Percentiles rank a stretch among this genome's conserved stretches.
These are phyloP conservation scores for Xerocomellus chrysenteron DNA, from an alignment of 768 basidiomycete species.

Conservation along the genomic window DNA sequence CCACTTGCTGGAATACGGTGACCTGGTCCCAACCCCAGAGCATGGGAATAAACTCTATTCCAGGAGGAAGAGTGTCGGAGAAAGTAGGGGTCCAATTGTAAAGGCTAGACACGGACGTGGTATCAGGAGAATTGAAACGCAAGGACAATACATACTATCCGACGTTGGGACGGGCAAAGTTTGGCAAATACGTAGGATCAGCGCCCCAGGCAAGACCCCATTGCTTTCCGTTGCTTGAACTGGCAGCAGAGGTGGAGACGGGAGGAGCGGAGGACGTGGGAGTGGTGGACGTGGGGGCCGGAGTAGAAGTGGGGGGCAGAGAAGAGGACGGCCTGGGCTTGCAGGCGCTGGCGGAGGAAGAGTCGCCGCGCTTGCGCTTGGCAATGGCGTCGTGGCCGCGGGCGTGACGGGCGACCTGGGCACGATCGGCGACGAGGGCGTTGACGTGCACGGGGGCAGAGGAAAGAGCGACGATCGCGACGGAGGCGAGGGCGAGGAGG, in stretches of 20 bases:
- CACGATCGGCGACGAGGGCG: conserved; percentile 48
- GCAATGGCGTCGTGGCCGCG: conserved; percentile 46
- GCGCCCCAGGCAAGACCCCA: conserved; percentile 55
- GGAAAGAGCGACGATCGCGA: conserved; percentile 56
- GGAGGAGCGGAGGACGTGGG: conserved; percentile 1
- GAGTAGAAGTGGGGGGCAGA: background rate
- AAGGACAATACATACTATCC: conserved; percentile 36
- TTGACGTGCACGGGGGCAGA: conserved; percentile 42
- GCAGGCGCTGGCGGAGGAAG: conserved; percentile 42
- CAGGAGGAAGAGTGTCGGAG: conserved; percentile 36
- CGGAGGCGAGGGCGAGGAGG: conserved; percentile 55
- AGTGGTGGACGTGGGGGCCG: conserved; percentile 6
- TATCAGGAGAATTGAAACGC: background rate
- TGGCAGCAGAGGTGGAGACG: background rate
- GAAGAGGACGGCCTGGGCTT: conserved; percentile 46
- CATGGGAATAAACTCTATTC: conserved; percentile 58
- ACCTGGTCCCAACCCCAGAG: conserved; percentile 61
- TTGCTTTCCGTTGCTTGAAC: conserved; percentile 37
- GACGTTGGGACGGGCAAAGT: conserved; percentile 46
- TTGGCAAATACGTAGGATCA: conserved; percentile 33
- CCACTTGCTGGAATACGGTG: conserved; percentile 41
- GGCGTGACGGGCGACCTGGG: conserved; percentile 45
- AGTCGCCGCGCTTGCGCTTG: conserved; percentile 49
- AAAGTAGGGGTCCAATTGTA: conserved; percentile 65
- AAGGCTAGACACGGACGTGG: conserved; percentile 31